These are phyloP conservation scores for Apiospora malaysiana DNA, from an alignment of 2,329 filamentous ascomycete genomes.

Conservation along the genomic window DNA sequence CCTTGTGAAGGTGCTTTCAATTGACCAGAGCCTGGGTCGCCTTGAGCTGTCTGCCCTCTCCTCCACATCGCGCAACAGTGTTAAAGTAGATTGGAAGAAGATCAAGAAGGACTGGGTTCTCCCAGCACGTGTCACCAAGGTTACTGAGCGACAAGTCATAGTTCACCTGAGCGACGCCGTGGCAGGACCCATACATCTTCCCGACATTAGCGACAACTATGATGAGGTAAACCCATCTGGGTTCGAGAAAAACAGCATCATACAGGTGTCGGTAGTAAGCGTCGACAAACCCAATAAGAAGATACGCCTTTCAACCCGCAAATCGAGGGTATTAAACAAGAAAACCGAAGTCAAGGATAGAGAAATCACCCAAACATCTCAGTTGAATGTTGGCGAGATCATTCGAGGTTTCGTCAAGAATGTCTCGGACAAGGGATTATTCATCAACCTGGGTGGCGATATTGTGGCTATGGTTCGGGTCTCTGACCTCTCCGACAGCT, in stretches of 20 bases:
- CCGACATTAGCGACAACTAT: conserved; percentile 88
- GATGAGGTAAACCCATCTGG: conserved; percentile 76
- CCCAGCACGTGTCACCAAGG: conserved; percentile 82
- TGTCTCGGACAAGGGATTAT: conserved; percentile 86
- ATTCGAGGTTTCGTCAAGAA: conserved; percentile 92
- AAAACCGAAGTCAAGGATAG: conserved; percentile 79
- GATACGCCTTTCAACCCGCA: conserved; percentile 79
- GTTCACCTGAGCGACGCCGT: conserved; percentile 84
- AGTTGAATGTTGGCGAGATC: conserved; percentile 78
- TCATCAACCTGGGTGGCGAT: conserved; percentile 81
- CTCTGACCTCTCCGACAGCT: conserved; percentile 87
- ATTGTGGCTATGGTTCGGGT: conserved; percentile 85
- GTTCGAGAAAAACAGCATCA: conserved; percentile 82
- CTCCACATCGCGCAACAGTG: conserved; percentile 58
- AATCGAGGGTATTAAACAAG: conserved; percentile 89
- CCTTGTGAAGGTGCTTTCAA: conserved; percentile 75
- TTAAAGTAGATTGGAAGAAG: conserved; percentile 66
- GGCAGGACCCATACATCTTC: conserved; percentile 79
- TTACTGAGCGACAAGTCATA: conserved; percentile 81
- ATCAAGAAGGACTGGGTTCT: conserved; percentile 82
- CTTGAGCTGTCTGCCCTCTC: conserved; percentile 84
- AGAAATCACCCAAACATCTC: conserved; percentile 73
- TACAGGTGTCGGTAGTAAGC: conserved; percentile 84
- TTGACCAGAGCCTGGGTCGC: conserved; percentile 75
- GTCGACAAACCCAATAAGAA: conserved; percentile 86